A percentile compares a stretch with the other conserved stretches of the same genome.
Conservation (phyloP, 2,329 filamentous ascomycete genomes). For the Phaeosphaeriaceae sp. region DNA sequence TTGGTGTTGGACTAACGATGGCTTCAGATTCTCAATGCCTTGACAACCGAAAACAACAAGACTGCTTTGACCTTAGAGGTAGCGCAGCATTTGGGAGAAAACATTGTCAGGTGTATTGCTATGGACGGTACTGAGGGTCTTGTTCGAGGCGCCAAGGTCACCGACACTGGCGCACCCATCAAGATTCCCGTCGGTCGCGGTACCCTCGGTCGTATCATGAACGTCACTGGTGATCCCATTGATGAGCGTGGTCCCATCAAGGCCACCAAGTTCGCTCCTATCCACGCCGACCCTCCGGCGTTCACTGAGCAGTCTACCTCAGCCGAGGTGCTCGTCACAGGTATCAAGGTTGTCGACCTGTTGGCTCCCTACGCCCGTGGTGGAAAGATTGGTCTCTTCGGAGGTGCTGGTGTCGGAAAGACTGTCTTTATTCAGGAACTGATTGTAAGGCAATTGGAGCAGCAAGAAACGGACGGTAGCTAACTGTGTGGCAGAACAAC, state of each 20-base stretch:
- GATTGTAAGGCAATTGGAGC: conserved; percentile 69
- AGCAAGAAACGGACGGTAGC: conserved; percentile 1
- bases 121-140: conserved; percentile 99
- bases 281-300: conserved; percentile 90
- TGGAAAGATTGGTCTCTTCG: conserved; percentile 99
- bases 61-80: conserved; percentile 97
- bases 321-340: conserved; percentile 95
- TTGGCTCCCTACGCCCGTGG: conserved; percentile 99
- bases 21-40: conserved; percentile 83
- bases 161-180: conserved; percentile 93
- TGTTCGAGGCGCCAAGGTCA: conserved; percentile 83
- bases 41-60: conserved; percentile 88
- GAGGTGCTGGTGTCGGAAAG: conserved; percentile 99
- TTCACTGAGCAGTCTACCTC: conserved; percentile 96
- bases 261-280: conserved; percentile 82
- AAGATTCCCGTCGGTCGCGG: conserved; percentile 91
- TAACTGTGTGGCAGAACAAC: conserved; percentile 75
- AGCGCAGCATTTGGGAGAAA: conserved; percentile 67
- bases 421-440: conserved; percentile 99
- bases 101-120: conserved; percentile 99
- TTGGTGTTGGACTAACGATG: too few species aligned
- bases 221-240: conserved; percentile 99
- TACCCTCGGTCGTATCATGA: conserved; percentile 98
- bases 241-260: conserved; percentile 99
- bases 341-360: conserved; percentile 99